A percentile compares a stretch with the other conserved stretches of the same genome.
phyloP scores from a whole-genome alignment of 306 rosid genomes.

The Geum urbanum region DNA sequence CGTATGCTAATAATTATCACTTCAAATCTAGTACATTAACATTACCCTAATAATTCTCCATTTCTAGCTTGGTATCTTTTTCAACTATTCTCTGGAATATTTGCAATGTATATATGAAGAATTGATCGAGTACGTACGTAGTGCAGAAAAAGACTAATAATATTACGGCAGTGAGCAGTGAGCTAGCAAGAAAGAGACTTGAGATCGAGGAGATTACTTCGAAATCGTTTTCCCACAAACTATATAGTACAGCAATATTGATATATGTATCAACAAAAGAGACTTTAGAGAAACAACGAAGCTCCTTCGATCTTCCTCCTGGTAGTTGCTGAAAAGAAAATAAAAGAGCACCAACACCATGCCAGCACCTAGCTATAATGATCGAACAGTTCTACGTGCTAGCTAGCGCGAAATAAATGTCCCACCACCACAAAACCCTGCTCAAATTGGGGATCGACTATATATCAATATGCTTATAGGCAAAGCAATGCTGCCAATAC shows the following conservation, averaged over 20 bases:
- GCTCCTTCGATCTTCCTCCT: background rate
- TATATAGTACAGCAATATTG: background rate
- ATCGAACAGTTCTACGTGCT: background rate
- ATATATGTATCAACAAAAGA: background rate
- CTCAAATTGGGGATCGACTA: conserved; percentile 15
- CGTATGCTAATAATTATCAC: too few species aligned
- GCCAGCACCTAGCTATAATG: background rate
- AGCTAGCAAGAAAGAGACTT: too few species aligned
- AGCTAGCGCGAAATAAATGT: background rate
- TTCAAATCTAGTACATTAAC: too few species aligned
- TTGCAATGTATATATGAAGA: too few species aligned
- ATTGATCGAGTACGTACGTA: too few species aligned
- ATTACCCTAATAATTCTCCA: background rate
- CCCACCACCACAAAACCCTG: conserved; percentile 56
- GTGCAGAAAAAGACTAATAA: background rate
- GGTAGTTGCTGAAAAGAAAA: background rate
- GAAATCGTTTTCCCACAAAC: conserved; percentile 32
- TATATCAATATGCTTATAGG: too few species aligned
- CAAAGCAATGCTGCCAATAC: too few species aligned
- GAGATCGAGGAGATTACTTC: conserved; percentile 16
- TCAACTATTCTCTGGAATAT: background rate
- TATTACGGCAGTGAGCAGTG: too few species aligned
- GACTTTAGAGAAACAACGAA: conserved; percentile 3
- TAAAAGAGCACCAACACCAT: background rate
- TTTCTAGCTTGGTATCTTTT: background rate